Conservation (phyloP, 495 filamentous ascomycete genomes). For the Aspergillus hancockii region DNA sequence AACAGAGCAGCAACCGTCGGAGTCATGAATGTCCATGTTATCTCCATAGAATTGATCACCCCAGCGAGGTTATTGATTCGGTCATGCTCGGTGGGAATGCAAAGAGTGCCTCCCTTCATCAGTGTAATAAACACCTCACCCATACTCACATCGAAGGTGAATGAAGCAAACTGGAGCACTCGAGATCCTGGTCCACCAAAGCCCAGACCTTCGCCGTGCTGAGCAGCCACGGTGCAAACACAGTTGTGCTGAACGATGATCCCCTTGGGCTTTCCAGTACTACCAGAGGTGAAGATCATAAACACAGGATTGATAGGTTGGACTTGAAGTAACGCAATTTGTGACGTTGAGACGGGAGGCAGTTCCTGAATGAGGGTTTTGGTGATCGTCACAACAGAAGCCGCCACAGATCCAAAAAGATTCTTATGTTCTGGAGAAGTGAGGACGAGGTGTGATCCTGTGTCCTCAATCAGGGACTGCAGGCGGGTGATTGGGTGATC, state of each 20-base stretch:
- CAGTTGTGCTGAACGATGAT: conserved; percentile 38
- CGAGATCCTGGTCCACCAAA: conserved; percentile 11
- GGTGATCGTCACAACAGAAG: not conserved
- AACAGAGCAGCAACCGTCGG: conserved; percentile 35
- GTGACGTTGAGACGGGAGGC: not conserved
- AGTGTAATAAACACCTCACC: conserved; percentile 42
- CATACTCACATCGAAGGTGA: conserved; percentile 40
- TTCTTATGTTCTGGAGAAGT: not conserved
- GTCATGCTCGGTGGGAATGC: conserved; percentile 28
- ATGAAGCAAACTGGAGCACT: conserved; percentile 39
- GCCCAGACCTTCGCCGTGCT: not conserved
- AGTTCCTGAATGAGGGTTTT: not conserved
- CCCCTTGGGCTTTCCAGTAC: conserved; percentile 42
- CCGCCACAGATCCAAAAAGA: not conserved
- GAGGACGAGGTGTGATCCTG: not conserved
- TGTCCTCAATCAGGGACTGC: not conserved
- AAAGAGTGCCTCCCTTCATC: conserved; percentile 37
- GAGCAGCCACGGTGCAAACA: conserved; percentile 25
- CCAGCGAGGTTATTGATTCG: conserved; percentile 12
- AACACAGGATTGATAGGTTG: conserved; percentile 13
- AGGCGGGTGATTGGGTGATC: not conserved
- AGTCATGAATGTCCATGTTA: conserved; percentile 28
- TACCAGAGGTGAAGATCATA: conserved; percentile 38
- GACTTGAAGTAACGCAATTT: not conserved
- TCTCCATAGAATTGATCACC: conserved; percentile 25